Percentiles rank a stretch among this genome's conserved stretches.
Conservation (phyloP, 75 land plant species). For the Pinus albicaulis region DNA sequence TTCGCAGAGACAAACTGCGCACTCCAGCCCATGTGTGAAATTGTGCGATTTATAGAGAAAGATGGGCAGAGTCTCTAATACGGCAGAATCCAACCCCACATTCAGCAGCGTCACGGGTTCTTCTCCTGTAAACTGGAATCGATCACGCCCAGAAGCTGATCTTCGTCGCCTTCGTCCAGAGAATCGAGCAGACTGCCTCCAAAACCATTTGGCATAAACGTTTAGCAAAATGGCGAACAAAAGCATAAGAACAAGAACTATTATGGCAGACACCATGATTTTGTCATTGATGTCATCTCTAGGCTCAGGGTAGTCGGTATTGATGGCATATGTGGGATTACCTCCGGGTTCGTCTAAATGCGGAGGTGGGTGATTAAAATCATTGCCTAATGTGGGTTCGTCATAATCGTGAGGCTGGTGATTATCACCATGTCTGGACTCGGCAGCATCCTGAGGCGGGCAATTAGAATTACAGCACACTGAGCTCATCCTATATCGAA, state of each 20-base stretch:
- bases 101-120: background rate
- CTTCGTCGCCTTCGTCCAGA: background rate
- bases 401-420: no score
- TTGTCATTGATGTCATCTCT: background rate
- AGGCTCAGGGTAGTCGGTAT: no score
- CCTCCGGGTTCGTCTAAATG: no score
- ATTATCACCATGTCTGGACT: no score
- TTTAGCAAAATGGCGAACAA: background rate
- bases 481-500: no score
- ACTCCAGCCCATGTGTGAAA: constrained; percentile 17
- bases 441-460: no score
- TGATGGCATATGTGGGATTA: no score
- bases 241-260: background rate
- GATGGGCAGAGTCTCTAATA: constrained; percentile 45
- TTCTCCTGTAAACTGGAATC: background rate
- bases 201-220: background rate
- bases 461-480: no score
- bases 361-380: no score
- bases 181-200: background rate
- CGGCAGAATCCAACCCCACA: constrained; percentile 35
- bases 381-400: no score
- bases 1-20: constrained; percentile 59
- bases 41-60: constrained; percentile 19
- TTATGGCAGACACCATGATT: background rate
- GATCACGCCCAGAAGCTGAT: background rate